Percentiles rank a stretch among this genome's conserved stretches.
Conservation (phyloP, 2,329 filamentous ascomycete genomes). For the Chlorencoelia australis region DNA sequence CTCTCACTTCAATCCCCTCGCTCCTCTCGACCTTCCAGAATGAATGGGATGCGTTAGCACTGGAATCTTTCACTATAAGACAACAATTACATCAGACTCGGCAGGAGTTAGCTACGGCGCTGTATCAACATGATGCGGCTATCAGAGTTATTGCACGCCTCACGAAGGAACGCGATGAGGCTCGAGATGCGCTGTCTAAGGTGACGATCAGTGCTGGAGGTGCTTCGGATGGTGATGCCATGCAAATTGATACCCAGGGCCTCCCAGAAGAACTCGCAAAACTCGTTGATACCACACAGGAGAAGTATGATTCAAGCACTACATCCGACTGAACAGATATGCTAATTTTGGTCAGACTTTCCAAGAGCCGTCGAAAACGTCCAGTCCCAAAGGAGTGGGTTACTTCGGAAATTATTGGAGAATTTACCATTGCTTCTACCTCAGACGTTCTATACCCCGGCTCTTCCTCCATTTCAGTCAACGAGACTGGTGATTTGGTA, state of each 20-base stretch:
- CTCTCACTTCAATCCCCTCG: constrained; percentile 90
- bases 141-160: constrained; percentile 86
- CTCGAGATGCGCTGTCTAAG: constrained; percentile 77
- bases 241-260: constrained; percentile 80
- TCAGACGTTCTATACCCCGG: constrained; percentile 51
- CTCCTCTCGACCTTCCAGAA: constrained; percentile 93
- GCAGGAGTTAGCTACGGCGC: constrained; percentile 83
- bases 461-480: constrained; percentile 44
- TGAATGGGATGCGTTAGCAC: constrained; percentile 90
- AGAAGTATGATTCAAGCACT: constrained; percentile 57
- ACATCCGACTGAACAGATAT: background rate
- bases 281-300: constrained; percentile 71
- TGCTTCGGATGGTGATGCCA: constrained; percentile 61
- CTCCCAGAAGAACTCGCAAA: constrained; percentile 62
- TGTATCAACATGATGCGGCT: constrained; percentile 98
- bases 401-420: constrained; percentile 58
- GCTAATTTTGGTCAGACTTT: constrained; percentile 47
- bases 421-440: constrained; percentile 42
- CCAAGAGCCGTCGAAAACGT: constrained; percentile 82
- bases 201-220: constrained; percentile 59
- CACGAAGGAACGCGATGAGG: constrained; percentile 86
- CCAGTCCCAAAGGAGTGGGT: constrained; percentile 79
- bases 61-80: constrained; percentile 85
- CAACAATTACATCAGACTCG: constrained; percentile 83
- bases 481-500: constrained; percentile 47